These are phyloP conservation scores for Saccharum spontaneum DNA, from an alignment of 176 grass and related monocot species.

Conservation along the genomic window DNA sequence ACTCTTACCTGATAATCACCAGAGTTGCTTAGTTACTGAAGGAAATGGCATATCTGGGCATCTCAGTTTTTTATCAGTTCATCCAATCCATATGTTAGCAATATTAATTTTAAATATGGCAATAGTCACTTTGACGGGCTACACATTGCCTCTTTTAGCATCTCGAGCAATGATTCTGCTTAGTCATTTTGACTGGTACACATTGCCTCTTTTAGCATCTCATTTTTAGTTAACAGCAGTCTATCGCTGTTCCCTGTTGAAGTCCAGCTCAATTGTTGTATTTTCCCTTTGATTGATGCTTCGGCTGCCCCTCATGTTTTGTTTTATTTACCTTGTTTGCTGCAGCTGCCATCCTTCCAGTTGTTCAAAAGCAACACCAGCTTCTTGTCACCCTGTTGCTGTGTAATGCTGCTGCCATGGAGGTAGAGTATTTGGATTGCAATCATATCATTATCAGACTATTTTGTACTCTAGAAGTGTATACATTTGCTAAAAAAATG, in stretches of 20 bases:
- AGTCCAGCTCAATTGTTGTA: background rate
- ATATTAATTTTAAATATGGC: background rate
- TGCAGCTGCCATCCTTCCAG: slow-evolving; percentile 91
- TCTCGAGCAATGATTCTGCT: background rate
- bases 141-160: slow-evolving; percentile 3
- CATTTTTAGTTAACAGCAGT: background rate
- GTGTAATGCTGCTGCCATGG: slow-evolving; percentile 92
- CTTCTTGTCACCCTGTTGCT: slow-evolving; percentile 97
- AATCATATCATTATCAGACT: background rate
- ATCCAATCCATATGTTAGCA: background rate
- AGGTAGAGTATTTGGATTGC: slow-evolving; percentile 52
- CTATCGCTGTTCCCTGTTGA: background rate
- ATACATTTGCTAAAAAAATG: background rate
- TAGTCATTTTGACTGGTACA: background rate
- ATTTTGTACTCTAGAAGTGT: background rate
- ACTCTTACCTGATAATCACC: background rate
- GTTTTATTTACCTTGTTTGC: slow-evolving; percentile 20
- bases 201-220: slow-evolving; percentile 8
- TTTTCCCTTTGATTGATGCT: background rate
- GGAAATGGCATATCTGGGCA: background rate
- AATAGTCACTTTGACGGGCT: background rate
- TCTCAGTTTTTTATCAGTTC: background rate
- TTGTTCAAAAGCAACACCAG: slow-evolving; percentile 99
- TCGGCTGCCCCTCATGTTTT: slow-evolving; percentile 2
- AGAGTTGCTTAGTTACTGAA: background rate